Evolutionary conservation across 306 rosid species (phyloP), one percentile per base, ranked within the genome.

Genomic region (Alnus glutinosa): DNA sequence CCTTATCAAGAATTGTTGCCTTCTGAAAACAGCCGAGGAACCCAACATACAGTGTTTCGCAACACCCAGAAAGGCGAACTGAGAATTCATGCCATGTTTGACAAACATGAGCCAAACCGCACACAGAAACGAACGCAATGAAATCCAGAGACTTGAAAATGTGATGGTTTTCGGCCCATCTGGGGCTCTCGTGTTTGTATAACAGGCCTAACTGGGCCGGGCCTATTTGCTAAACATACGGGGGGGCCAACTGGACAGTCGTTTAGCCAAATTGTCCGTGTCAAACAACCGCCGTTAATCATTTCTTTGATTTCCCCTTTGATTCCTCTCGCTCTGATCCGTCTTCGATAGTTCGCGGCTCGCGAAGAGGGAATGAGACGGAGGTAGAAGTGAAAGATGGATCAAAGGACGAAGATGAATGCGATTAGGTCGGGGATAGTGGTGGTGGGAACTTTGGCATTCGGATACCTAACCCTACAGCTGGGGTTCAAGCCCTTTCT

Each of bases 391-490:
- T 36, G 55, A 30, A 4, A 13, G 13, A 90, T 86, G 95, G 78
- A 68, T 34, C 87, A 52, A 52, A 73, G 62, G 69, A 74, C 88
- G 74, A 89, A 73, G 85, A 72, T 78, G 92, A 94, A 92, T 57
- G 93, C 95, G 68, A 75, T 88, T 71, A 86, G 97, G 84, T 94
- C 97, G 37, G 90, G 86, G 30, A 77, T 94, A 59, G 97, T 94
- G 80, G 97, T 94, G 75, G n/a, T 94, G 39, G 97, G 98, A 82
- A 88, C 97, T 16, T 16, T 92, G 69, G 97, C 95, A 9, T 94
- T 94, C 68, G 98, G 98, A 12, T 94, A 89, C 79, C 81, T 94
- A 15, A 94, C 89, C 76, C 4, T 92, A 0, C 92, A 82, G 30
- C 88, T 94, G 44, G 97, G 91, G 11, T 89, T 92, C 86, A 91